Percentiles rank a stretch among this genome's conserved stretches.
phyloP scores from a whole-genome alignment of 148 eudicot genomes.

The Diospyros lotus region DNA sequence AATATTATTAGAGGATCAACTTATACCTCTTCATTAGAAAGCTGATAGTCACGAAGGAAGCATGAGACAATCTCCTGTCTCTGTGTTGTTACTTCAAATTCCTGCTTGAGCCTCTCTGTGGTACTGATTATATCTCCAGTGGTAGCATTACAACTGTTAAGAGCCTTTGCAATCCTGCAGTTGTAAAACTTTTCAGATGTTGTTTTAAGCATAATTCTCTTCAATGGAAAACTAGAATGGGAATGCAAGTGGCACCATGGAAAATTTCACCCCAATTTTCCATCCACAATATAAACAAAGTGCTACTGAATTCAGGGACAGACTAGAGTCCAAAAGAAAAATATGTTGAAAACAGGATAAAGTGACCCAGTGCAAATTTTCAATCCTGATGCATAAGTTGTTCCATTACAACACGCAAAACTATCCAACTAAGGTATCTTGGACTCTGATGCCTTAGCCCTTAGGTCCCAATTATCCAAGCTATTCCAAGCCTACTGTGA shows the following conservation, averaged over 20 bases:
- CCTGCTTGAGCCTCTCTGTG: conserved; percentile 93
- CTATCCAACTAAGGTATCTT: too few species aligned
- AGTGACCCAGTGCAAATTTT: too few species aligned
- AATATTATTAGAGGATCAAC: neutral
- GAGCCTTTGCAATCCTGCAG: conserved; percentile 79
- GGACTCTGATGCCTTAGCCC: too few species aligned
- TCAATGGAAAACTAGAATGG: neutral
- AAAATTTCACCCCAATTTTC: neutral
- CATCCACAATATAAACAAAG: neutral
- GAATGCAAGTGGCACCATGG: neutral
- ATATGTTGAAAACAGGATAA: neutral
- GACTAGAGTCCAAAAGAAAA: neutral
- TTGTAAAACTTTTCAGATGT: conserved; percentile 10
- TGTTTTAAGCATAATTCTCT: neutral
- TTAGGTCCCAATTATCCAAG: too few species aligned
- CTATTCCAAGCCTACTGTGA: too few species aligned
- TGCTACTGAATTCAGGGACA: neutral
- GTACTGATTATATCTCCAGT: conserved; percentile 95
- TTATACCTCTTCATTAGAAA: conserved; percentile 89
- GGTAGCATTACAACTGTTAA: conserved; percentile 72
- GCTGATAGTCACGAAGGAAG: conserved; percentile 95
- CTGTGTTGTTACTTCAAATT: conserved; percentile 86
- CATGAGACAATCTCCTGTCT: conserved; percentile 93
- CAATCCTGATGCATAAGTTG: too few species aligned
- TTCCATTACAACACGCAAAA: too few species aligned